Evolutionary conservation across 2,329 filamentous ascomycete species (phyloP), one percentile per base, ranked within the genome.

Genomic region (Verticillium klebahnii): DNA sequence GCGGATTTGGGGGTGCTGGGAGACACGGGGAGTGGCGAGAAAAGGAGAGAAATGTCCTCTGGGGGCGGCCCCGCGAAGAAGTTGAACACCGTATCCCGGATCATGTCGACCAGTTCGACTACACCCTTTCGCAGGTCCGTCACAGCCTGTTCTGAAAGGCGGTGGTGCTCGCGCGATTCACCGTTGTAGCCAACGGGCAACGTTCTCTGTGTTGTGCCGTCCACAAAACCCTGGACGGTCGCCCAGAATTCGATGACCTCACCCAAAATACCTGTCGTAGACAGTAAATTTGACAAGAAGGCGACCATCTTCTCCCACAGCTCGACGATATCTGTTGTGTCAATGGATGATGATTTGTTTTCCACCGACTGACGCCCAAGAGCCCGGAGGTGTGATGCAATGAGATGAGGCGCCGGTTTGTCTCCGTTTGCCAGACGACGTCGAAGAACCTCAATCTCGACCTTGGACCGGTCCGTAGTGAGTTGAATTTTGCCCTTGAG

Each of bases 231-330:
- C 69, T 96, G 89, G 0, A 93, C 89, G 15, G 89, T 95, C 67
- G 96, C 91, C 92, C 94, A 97, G 74, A 97, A 98, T 66, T 96
- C 93, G 19, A 96, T 77, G 1, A 98, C 85, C 73, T 99, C 95
- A 0, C 92, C 93, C 6, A 99, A 80, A 17, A 98, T 82, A 4
- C 95, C 95, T 65, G 89, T 87, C 7, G 88, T 77, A 0, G 92
- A 93, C 0, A 99, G 79, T 45, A 99, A 81, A 52, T 84, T 86
- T 11, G 79, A 88, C 63, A 98, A 74, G 65, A 92, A 95, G 0
- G 84, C 79, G 63, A 92, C 80, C 65, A 96, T 88, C 72, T 93
- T 92, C 69, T 97, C 93, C 95, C 95, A 99, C 63, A 98, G 84
- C 67, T 97, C 93, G 65, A 96, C 84, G 15, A 97, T 84, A 56